Base-by-base conservation (phyloP, 2,329 filamentous ascomycete genomes). In the Stagonosporopsis vannaccii region DNA sequence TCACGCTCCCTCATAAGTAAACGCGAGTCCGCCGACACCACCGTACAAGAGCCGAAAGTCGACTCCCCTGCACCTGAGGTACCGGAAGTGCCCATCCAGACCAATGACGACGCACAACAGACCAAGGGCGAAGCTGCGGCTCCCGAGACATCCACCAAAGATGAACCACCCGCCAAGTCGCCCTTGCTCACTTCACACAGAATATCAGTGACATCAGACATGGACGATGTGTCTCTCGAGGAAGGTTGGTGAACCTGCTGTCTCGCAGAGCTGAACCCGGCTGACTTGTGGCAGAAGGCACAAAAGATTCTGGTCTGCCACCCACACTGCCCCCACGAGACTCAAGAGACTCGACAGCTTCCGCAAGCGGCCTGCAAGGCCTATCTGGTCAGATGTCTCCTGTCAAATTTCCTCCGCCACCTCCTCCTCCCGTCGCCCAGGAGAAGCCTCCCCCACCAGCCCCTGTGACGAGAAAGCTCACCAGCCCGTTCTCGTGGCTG, bases 341-440 rank as follows among this genome's bases (percentile, higher is more conserved):
- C 41, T 68, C 86, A 35, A 72, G 74, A 51, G 63, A 68, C 47
- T 69, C 87, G 39, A 74, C 73, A 46, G 66, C 75, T 42, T 72
- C 71, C 6, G 65, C 63, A 33, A 60, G 57, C 49, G 67, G 68
- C 6, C 53, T 81, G 87, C 87, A 88, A 75, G 91, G 90, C 63
- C 84, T 95, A 49, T 88, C 90, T 35, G 88, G 85, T 51, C 86
- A 84, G 41, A 82, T 95, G 46, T 89, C 90, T 32, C 83, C 90
- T 28, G 85, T 91, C 70, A 76, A 79, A 51, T 75, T 72, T 20
- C 76, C 74, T 25, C 77, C 76, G 13, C 78, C 72, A 3, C 68
- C 71, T 9, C 73, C 61, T 55, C 68, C 66, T 44, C 75, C 63
- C 51, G 68, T 63, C 22, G 59, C 58, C 6, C 59, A 59, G 62